Base-by-base conservation (phyloP, 73 alveolate species). In the Chromera velia region DNA sequence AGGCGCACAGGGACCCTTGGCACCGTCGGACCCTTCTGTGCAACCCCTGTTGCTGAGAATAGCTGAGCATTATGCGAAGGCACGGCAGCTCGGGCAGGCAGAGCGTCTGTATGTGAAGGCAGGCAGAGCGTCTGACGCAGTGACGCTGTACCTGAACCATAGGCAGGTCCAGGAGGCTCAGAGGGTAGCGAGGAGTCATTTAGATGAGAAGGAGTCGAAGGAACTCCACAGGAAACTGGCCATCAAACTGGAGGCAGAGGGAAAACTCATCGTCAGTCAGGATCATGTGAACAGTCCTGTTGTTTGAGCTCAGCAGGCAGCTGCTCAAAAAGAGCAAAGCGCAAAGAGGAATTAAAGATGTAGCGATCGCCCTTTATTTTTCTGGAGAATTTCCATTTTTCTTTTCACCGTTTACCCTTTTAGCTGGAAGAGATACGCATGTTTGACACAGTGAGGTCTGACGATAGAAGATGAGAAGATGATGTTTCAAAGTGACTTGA, bases 61-160 rank as follows among this genome's bases (percentile, higher is more conserved):
- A 34, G 99, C 99, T 63, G 90, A 92, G 73, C 99, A 97, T 89
- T 97, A 94, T 85, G 99, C 97, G 75, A 97, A 92, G 78, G 96
- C 96, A 79, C 95, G 98, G 78, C 97, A 96, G 88, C 83, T 89
- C 70, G 99, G 94, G 75, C 87, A 90, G 55, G 99, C 98, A 29
- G 99, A 96, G 90, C 92, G 94, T 84, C 93, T 93, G 89, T 96
- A 90, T 76, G 80, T 96, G 67, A 96, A 94, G 88, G 96, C 98
- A 17, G 80, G 72, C 7, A 68, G 78, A 72, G 85, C 89, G 27
- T 72, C 77, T 13, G 55, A 40, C 13, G 33, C 72, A 33, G 85
- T 78, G 31, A 64, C 67, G 46, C 67, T 78, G 85, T 78, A 78
- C 26, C 79, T 78, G 49, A 79, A 78, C 9, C 72, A 67, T 24